phyloP scores from a whole-genome alignment of 371 early-diverging fungal genomes.

The Rhizopus sp. region DNA sequence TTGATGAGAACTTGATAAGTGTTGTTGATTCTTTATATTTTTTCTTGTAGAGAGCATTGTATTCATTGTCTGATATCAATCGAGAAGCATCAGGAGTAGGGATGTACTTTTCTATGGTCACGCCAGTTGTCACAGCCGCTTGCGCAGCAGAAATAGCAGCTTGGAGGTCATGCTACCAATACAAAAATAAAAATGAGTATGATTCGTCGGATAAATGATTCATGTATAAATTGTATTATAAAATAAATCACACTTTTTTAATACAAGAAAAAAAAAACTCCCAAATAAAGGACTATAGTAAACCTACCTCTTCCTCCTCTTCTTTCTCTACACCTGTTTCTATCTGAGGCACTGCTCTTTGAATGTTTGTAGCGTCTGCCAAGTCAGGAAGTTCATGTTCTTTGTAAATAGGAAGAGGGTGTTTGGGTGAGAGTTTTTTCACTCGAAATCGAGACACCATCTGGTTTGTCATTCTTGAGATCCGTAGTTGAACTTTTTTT shows the following conservation, averaged over 20 bases:
- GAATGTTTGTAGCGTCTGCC: constrained; percentile 58
- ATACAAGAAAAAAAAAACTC: neutral
- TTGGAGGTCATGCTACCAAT: constrained; percentile 93
- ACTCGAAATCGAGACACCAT: constrained; percentile 68
- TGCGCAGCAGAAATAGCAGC: constrained; percentile 86
- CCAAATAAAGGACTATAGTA: constrained; percentile 4
- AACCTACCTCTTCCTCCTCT: constrained; percentile 77
- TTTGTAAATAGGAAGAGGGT: constrained; percentile 62
- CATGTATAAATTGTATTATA: constrained; percentile 29
- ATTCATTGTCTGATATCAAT: constrained; percentile 55
- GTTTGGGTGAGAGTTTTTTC: constrained; percentile 64
- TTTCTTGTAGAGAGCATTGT: constrained; percentile 66
- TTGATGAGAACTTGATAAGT: constrained; percentile 85
- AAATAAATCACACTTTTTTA: neutral
- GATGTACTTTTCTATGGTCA: constrained; percentile 67
- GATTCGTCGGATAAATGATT: constrained; percentile 4
- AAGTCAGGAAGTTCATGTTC: constrained; percentile 62
- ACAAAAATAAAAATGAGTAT: constrained; percentile 11
- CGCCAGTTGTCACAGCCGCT: constrained; percentile 67
- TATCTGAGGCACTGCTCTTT: constrained; percentile 65
- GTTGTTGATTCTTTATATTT: constrained; percentile 73
- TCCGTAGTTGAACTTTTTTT: neutral
- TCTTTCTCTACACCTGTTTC: constrained; percentile 93
- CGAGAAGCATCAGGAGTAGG: constrained; percentile 93
- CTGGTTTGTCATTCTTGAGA: constrained; percentile 24